Evolutionary conservation across 2,329 filamentous ascomycete genomes (phyloP), one percentile per base, ranked within the genome.

Genomic region (Neonectria neomacrospora): DNA sequence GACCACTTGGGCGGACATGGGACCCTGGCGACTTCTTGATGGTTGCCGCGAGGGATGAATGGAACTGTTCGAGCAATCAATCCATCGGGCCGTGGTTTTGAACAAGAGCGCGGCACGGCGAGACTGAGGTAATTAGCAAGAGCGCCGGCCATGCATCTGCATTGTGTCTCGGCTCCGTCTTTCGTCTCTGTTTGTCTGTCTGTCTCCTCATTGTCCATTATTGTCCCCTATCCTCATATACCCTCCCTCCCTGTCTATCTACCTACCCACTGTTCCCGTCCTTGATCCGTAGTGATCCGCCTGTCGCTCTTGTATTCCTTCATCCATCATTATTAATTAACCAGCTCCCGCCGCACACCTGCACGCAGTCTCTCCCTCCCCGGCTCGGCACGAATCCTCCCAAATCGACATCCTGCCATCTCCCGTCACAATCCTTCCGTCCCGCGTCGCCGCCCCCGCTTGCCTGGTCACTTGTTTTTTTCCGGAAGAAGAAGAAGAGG

Each of bases 81-180:
- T 26, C 34, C 14, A 37, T 37, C 18, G 11, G 11, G 41, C 41
- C 2, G 41, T 22, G 28, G n/a, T 23, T 23, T 16, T 18, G 47
- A 20, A 11, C 12, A 11, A 50, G 5, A 48, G 11, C 16, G 32
- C 44, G 16, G 10, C 8, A 14, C 44, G 23, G 30, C 26, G 16
- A 50, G 26, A n/a, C 16, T 50, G 45, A 50, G 47, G 47, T 32
- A 50, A 50, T 50, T 32, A 50, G 11, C 22, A 50, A 20, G 45
- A 14, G 45, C 45, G 20, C n/a, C 45, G 16, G 26, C 45, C n/a
- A 7, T 23, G 16, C 37, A 2, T 45, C 42, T 26, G 11, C 14
- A 18, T 41, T 41, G 16, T 18, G 5, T 41, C 37, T 32, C 9
- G 9, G 18, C 34, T 8, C 37, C 22, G 22, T 14, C 42, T 47